Evolutionary conservation across 2,329 filamentous ascomycete genomes (phyloP), one percentile per base, ranked within the genome.

Genomic region (Botrytis elliptica): DNA sequence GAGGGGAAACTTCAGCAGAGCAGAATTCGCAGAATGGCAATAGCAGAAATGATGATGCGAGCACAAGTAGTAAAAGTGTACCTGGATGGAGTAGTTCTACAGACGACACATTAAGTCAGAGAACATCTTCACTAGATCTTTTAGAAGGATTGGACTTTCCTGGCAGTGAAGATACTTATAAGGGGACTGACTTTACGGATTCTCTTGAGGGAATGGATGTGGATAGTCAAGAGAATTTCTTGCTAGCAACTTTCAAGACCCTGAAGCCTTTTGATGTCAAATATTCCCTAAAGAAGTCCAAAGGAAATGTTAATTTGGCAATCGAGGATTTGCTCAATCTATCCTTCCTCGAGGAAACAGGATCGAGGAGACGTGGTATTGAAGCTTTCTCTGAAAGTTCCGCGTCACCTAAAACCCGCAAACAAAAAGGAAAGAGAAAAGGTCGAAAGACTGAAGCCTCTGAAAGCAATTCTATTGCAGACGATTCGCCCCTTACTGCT

Each of bases 261-360:
- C 85, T 95, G 60, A 91, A 90, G 65, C 84, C 84, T 0, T 88
- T 90, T 66, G 91, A 93, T 60, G 86, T 97, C 42, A 84, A 85
- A 60, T 88, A 90, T 75, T 88, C 90, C 0, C 83, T 97, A 69
- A 89, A 88, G 76, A 93, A 93, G 79, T 88, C 86, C 44, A 86
- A 88, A 18, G 89, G 91, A 0, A 89, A 93, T 76, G 88, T 93
- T 57, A 88, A 90, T 74, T 85, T 86, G 22, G 89, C 93, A 1
- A 90, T 97, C 75, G 94, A 97, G 78, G 90, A 94, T 74, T 84
- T 98, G 20, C 86, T 98, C 46, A 97, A 92, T 77, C 86, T 93
- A 22, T 89, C 92, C 33, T 94, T 91, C 79, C 90, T 98, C 7
- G 89, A 93, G 74, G 89, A 94, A 73, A 87, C 85, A 1, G 88